These are phyloP conservation scores for Diaporthe nobilis DNA, from an alignment of 2,329 filamentous ascomycete genomes.

Conservation along the genomic window DNA sequence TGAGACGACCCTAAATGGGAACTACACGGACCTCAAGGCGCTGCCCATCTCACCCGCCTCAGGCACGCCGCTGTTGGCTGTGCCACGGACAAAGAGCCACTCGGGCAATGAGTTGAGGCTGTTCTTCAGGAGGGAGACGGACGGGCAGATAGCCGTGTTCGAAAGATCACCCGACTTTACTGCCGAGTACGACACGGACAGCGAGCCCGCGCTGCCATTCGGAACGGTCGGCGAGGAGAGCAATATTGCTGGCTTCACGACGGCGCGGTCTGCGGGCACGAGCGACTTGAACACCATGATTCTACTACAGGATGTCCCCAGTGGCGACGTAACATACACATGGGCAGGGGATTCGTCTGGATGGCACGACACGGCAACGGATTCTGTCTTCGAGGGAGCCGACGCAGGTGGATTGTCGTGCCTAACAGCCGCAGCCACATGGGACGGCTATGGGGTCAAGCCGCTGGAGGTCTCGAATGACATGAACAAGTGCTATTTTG, in stretches of 20 bases:
- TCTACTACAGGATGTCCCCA: not conserved
- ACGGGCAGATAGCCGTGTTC: conserved; percentile 21
- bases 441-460: conserved; percentile 9
- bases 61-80: not conserved
- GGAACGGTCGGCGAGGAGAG: conserved; percentile 4
- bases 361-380: conserved; percentile 7
- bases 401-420: conserved; percentile 1
- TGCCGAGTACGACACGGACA: conserved; percentile 2
- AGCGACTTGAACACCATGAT: conserved; percentile 16
- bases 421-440: conserved; percentile 15
- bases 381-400: conserved; percentile 7
- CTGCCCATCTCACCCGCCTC: not conserved
- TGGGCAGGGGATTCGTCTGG: not conserved
- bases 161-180: not conserved
- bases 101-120: conserved; percentile 11
- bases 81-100: conserved; percentile 16
- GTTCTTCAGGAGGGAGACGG: conserved; percentile 23
- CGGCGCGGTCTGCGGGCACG: not conserved
- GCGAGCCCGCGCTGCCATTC: conserved; percentile 10
- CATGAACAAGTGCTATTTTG: conserved; percentile 26
- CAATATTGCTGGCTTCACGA: conserved; percentile 9
- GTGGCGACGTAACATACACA: conserved; percentile 11
- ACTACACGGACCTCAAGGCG: conserved; percentile 5
- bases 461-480: conserved; percentile 21
- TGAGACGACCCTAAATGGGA: not conserved